A percentile compares a stretch with the other conserved stretches of the same genome.
phyloP scores from a whole-genome alignment of 768 basidiomycete genomes.

The Boletus insuetus region DNA sequence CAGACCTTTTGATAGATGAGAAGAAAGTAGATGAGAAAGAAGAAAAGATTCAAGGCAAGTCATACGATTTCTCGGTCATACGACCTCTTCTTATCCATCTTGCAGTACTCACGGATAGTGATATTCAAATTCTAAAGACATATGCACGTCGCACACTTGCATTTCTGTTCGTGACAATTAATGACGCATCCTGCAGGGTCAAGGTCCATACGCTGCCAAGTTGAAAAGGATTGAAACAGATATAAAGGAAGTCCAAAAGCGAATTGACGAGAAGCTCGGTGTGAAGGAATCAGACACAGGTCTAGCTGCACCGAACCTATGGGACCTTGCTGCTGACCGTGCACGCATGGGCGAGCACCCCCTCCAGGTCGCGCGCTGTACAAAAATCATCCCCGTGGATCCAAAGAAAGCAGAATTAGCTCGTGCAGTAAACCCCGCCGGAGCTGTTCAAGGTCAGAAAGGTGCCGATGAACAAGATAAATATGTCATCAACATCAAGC shows the following conservation, averaged over 20 bases:
- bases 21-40: slow-evolving; percentile 85
- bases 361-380: slow-evolving; percentile 95
- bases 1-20: slow-evolving; percentile 51
- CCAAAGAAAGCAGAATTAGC: slow-evolving; percentile 73
- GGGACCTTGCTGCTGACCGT: slow-evolving; percentile 94
- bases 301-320: slow-evolving; percentile 92
- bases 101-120: slow-evolving; percentile 91
- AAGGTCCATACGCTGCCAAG: slow-evolving; percentile 92
- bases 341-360: slow-evolving; percentile 92
- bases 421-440: slow-evolving; percentile 71
- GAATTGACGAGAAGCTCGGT: slow-evolving; percentile 97
- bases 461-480: slow-evolving; percentile 99
- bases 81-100: slow-evolving; percentile 10
- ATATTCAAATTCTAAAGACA: slow-evolving; percentile 98
- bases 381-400: slow-evolving; percentile 92
- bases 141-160: slow-evolving; percentile 58
- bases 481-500: slow-evolving; percentile 99
- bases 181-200: slow-evolving; percentile 58
- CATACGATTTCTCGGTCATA: background rate
- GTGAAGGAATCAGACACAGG: slow-evolving; percentile 99
- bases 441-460: slow-evolving; percentile 83
- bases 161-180: background rate
- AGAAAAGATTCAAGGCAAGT: slow-evolving; percentile 86
- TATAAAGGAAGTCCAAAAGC: slow-evolving; percentile 94
- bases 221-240: slow-evolving; percentile 89